A percentile compares a stretch with the other conserved stretches of the same genome.
Conservation (phyloP, 1,284 basidiomycete species). For the Stygiomarasmius scandens region DNA sequence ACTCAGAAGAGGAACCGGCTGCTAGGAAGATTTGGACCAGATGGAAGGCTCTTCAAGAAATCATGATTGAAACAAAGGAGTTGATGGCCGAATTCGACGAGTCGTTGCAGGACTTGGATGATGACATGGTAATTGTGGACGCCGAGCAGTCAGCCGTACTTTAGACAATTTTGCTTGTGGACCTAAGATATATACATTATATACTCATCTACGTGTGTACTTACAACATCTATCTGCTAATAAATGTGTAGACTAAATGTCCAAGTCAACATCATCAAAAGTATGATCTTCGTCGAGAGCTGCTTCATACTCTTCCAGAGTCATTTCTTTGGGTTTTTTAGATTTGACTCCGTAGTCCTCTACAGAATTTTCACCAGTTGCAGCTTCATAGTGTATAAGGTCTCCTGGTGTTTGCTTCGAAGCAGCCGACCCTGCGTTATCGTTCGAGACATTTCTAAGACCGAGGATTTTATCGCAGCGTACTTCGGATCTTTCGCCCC, state of each 20-base stretch:
- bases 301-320: conserved; percentile 57
- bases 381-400: conserved; percentile 24
- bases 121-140: conserved; percentile 8
- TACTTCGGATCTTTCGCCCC: conserved; percentile 76
- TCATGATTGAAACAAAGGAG: conserved; percentile 55
- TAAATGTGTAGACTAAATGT: conserved; percentile 19
- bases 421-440: background rate
- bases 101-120: conserved; percentile 8
- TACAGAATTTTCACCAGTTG: conserved; percentile 8
- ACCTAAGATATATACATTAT: background rate
- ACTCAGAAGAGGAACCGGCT: conserved; percentile 28
- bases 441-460: conserved; percentile 42
- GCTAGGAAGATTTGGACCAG: conserved; percentile 55
- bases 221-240: too few relatives aligned
- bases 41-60: conserved; percentile 50
- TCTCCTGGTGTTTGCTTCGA: background rate
- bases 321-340: conserved; percentile 41
- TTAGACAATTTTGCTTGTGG: background rate
- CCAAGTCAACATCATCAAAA: conserved; percentile 46
- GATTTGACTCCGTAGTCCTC: conserved; percentile 29
- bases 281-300: conserved; percentile 47
- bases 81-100: conserved; percentile 63
- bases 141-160: background rate
- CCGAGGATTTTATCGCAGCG: conserved; percentile 62
- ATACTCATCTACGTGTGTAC: too few relatives aligned